These are phyloP conservation scores for Salix caprea DNA, from an alignment of 345 rosid genomes.

Conservation along the genomic window DNA sequence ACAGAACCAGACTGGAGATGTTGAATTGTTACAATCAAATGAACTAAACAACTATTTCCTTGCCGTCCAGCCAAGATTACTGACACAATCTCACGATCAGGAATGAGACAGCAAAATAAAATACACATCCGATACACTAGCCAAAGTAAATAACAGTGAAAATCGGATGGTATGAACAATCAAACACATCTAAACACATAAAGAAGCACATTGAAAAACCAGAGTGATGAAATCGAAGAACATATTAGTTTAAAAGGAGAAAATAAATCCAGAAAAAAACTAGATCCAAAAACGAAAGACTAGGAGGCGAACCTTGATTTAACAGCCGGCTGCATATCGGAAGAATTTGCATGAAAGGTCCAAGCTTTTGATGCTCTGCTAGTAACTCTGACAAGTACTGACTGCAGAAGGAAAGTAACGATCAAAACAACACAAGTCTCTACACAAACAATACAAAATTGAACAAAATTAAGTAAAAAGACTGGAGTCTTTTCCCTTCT, in stretches of 20 bases:
- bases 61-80: too few relatives aligned
- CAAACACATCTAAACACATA: conserved; percentile 23
- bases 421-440: conserved; percentile 24
- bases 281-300: conserved; percentile 53
- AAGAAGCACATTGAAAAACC: conserved; percentile 7
- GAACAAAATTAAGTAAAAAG: background rate
- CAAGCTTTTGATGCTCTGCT: conserved; percentile 95
- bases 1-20: background rate
- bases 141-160: background rate
- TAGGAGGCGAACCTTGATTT: conserved; percentile 66
- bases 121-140: background rate
- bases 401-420: conserved; percentile 36
- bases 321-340: conserved; percentile 89
- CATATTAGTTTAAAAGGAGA: background rate
- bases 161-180: conserved; percentile 1
- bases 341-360: conserved; percentile 90
- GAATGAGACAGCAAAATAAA: background rate
- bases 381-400: conserved; percentile 84
- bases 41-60: background rate
- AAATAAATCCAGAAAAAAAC: conserved; percentile 15
- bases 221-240: background rate
- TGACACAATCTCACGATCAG: background rate
- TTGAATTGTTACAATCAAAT: background rate
- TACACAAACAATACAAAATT: background rate
- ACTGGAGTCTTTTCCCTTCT: background rate